phyloP scores from a whole-genome alignment of 202 grass and related monocot species.

The Digitaria exilis region DNA sequence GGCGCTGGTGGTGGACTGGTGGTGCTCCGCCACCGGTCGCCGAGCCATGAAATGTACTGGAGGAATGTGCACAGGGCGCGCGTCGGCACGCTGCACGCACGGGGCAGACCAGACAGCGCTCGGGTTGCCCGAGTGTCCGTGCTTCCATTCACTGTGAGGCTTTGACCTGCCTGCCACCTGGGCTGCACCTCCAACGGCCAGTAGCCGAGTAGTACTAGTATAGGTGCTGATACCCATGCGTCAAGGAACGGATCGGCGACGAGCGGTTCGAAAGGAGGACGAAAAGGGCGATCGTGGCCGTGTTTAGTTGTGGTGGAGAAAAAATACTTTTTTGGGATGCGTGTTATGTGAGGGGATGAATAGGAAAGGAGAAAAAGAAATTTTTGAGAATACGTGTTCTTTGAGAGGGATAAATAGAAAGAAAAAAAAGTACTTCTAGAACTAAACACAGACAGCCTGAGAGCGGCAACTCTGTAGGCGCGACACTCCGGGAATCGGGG shows the following conservation, averaged over 20 bases:
- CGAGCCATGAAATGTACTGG: constrained; percentile 20
- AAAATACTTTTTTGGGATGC: too few relatives aligned
- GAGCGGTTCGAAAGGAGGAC: constrained; percentile 15
- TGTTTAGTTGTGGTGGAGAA: too few relatives aligned
- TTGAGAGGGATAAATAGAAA: too few relatives aligned
- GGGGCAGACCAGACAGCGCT: constrained; percentile 5
- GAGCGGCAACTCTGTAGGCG: too few relatives aligned
- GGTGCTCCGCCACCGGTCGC: neutral
- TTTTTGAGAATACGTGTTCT: too few relatives aligned
- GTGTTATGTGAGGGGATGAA: too few relatives aligned
- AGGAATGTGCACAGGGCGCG: constrained; percentile 38
- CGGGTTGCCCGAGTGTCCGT: neutral
- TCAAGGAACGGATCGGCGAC: neutral
- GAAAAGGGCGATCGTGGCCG: constrained; percentile 23
- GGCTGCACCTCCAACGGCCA: constrained; percentile 37
- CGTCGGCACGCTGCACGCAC: too few relatives aligned
- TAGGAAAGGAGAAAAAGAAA: too few relatives aligned
- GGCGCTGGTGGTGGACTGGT: too few relatives aligned
- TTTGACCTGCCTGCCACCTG: constrained; percentile 36
- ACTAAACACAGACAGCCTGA: too few relatives aligned
- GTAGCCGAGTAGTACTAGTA: neutral
- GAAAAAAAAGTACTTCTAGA: too few relatives aligned
- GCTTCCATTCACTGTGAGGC: constrained; percentile 21
- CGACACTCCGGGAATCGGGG: too few relatives aligned
- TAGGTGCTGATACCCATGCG: constrained; percentile 30